A percentile compares a stretch with the other conserved stretches of the same genome.
These are phyloP conservation scores for Penicillium nordicum DNA, from an alignment of 2,329 filamentous ascomycete species.

Conservation along the genomic window DNA sequence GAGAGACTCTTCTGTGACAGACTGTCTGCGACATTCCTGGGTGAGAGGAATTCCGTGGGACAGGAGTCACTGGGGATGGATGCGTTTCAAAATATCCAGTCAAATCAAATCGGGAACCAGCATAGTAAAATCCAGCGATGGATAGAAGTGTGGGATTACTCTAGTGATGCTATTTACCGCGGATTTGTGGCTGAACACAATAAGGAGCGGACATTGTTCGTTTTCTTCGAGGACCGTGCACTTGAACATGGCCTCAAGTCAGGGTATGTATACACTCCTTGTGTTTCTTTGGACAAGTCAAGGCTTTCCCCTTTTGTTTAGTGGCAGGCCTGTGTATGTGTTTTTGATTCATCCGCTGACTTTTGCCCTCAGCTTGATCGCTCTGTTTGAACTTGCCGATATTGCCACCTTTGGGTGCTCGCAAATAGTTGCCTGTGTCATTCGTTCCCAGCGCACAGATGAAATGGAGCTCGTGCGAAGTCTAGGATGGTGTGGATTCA, in stretches of 20 bases:
- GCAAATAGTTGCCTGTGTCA: constrained; percentile 75
- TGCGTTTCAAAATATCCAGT: constrained; percentile 52
- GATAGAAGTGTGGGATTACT: constrained; percentile 64
- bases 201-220: constrained; percentile 72
- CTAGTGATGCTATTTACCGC: constrained; percentile 76
- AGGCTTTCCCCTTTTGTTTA: neutral
- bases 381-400: constrained; percentile 82
- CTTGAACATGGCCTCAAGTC: constrained; percentile 77
- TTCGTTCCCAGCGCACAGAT: constrained; percentile 62
- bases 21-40: constrained; percentile 89
- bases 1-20: constrained; percentile 99
- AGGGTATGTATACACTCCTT: constrained; percentile 60
- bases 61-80: constrained; percentile 83
- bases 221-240: constrained; percentile 77
- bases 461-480: constrained; percentile 69
- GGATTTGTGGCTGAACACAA: constrained; percentile 74
- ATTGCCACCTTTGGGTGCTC: constrained; percentile 68
- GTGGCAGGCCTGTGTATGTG: neutral
- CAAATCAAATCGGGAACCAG: constrained; percentile 27
- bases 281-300: neutral
- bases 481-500: constrained; percentile 90
- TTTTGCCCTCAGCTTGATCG: constrained; percentile 65
- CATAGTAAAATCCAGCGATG: constrained; percentile 31
- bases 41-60: constrained; percentile 78
- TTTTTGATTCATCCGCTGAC: neutral